These are phyloP conservation scores for Pythium aristosporum DNA, from an alignment of 352 stramenopile genomes.

Conservation along the genomic window DNA sequence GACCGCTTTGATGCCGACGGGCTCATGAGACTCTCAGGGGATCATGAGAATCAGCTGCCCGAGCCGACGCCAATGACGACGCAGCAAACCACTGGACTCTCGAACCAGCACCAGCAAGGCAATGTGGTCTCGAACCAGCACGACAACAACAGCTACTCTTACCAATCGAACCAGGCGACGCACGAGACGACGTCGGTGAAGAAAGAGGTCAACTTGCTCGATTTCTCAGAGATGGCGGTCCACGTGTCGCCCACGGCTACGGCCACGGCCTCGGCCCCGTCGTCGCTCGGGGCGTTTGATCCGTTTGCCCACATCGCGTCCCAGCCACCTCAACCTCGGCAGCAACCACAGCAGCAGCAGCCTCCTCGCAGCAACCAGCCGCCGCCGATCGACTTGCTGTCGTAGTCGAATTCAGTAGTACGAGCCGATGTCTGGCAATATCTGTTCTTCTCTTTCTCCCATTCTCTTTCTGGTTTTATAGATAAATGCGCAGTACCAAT, in stretches of 20 bases:
- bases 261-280: conserved; percentile 12
- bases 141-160: not conserved
- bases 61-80: conserved; percentile 2
- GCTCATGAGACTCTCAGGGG: conserved; percentile 17
- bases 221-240: conserved; percentile 64
- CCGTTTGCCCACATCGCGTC: conserved; percentile 34
- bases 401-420: conserved; percentile 23
- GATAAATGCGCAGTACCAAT: not conserved
- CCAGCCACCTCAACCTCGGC: conserved; percentile 16
- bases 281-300: conserved; percentile 35
- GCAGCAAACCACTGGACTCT: not conserved
- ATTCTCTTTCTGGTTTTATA: not conserved
- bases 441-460: not conserved
- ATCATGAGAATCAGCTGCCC: conserved; percentile 14
- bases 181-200: not conserved
- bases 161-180: not conserved
- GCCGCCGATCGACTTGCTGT: conserved; percentile 42
- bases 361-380: conserved; percentile 19
- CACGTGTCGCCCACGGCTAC: conserved; percentile 41
- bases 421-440: no score
- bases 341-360: conserved; percentile 12
- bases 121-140: not conserved
- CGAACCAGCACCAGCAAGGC: conserved; percentile 1
- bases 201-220: conserved; percentile 45
- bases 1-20: conserved; percentile 28